Base-by-base conservation (phyloP, 1,284 basidiomycete genomes). In the Tylopilus sp. region DNA sequence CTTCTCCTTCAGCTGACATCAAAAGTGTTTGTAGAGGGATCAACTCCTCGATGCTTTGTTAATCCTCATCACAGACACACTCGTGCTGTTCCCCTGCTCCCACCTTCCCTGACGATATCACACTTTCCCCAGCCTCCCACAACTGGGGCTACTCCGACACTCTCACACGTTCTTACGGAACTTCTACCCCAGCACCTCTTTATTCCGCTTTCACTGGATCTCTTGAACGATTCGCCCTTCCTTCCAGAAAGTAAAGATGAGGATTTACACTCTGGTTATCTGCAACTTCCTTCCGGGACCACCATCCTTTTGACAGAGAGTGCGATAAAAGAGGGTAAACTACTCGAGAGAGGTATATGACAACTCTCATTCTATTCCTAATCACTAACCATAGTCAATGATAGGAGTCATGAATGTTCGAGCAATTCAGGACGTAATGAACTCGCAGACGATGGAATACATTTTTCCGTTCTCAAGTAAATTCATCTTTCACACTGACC, bases 401-500 rank as follows among this genome's bases (percentile, higher is more conserved):
- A 16, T 53, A 84, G 88, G 89, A 4, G 62, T 93, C 5, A 65
- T 70, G 51, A 94, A 92, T 58, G 67, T 93, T 29, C 78, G 72
- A 37, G 77, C 82, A 0, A 67, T 88, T n/a, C 85, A 90, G 52
- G 77, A 84, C 41, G 75, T 82, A 49, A 79, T 93, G 61, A 72
- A 72, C 35, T 70, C 72, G 13, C 90, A 92, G 60, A 84, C 80
- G 3, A 68, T 93, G n/a, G 73, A 82, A 11, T 94, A 93, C 63
- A 68, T 76, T 28, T 94, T 93, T 65, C 91, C 92, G 0, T 94
- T 81, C 67, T 66, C 60, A 28, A 87, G 82, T 58, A 72, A 64
- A 48, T 92, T 88, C 61, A 72, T 79, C 11, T 90, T 94, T 59
- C 76, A 84, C 25, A 90, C 88, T 1, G 89, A 92, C 57, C 71